Conservation (phyloP, 1,139 yeast species). For the Blastobotrys ciferrii region DNA sequence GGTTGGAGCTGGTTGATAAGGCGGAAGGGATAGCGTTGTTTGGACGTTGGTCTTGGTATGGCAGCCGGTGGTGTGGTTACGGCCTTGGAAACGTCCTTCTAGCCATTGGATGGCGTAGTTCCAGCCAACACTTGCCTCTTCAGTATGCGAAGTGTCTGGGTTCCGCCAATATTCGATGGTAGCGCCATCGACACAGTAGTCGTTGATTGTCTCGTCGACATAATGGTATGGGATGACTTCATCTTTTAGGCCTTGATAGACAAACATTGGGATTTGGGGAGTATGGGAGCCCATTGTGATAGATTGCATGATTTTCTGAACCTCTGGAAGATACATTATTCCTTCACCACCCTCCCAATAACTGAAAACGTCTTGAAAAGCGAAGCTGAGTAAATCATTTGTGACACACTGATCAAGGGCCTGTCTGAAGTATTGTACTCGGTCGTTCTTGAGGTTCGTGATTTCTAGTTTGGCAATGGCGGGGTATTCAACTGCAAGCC, state of each 20-base stretch:
- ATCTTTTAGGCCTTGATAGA: conserved; percentile 33
- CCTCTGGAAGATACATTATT: conserved; percentile 16
- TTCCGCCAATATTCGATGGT: conserved; percentile 27
- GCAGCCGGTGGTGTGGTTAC: conserved; percentile 1
- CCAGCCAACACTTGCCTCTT: conserved; percentile 6
- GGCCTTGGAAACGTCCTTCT: neutral
- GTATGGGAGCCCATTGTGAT: conserved; percentile 21
- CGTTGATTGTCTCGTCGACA: conserved; percentile 23
- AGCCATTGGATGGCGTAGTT: conserved; percentile 4
- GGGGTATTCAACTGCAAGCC: conserved; percentile 33
- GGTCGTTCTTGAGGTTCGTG: conserved; percentile 15
- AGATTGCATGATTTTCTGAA: conserved; percentile 14
- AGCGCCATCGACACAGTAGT: conserved; percentile 31
- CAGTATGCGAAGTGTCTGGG: conserved; percentile 22
- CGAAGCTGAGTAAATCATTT: conserved; percentile 22
- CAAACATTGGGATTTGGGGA: conserved; percentile 28
- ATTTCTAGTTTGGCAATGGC: conserved; percentile 16
- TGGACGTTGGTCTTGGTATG: neutral
- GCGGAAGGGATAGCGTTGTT: neutral
- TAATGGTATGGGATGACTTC: conserved; percentile 24
- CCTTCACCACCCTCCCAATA: conserved; percentile 25
- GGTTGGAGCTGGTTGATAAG: neutral
- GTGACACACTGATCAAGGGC: conserved; percentile 22
- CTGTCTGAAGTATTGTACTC: conserved; percentile 13
- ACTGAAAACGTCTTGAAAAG: conserved; percentile 23